Conservation (phyloP, 257 asterid species). For the Leonotis leonurus region DNA sequence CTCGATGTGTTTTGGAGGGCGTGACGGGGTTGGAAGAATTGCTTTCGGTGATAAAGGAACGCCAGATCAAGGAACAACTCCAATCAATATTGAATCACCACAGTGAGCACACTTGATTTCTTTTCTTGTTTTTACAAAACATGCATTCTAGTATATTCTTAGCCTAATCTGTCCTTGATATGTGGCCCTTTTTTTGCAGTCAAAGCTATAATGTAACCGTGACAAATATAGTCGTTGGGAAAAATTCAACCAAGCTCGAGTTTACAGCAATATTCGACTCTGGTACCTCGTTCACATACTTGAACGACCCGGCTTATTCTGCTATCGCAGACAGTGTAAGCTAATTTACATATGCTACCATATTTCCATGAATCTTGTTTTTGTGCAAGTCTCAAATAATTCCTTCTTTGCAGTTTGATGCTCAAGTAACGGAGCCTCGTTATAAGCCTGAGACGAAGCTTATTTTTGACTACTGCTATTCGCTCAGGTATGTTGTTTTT, state of each 20-base stretch:
- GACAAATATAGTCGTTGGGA: slow-evolving; percentile 59
- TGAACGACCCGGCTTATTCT: slow-evolving; percentile 77
- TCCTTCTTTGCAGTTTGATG: slow-evolving; percentile 49
- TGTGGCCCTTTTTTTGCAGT: slow-evolving; percentile 31
- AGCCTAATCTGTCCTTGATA: neutral
- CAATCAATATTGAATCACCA: slow-evolving; percentile 46
- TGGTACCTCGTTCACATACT: slow-evolving; percentile 88
- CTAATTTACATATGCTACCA: neutral
- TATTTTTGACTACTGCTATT: slow-evolving; percentile 78
- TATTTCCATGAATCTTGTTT: neutral
- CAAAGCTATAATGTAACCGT: slow-evolving; percentile 69
- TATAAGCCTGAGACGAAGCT: slow-evolving; percentile 33
- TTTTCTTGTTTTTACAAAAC: neutral
- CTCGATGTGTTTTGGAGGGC: slow-evolving; percentile 87
- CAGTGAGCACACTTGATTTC: too few species aligned
- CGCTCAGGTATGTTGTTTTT: slow-evolving; percentile 40
- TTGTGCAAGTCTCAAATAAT: neutral
- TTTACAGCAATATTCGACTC: slow-evolving; percentile 77
- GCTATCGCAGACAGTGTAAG: slow-evolving; percentile 58
- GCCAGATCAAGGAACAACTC: slow-evolving; percentile 55
- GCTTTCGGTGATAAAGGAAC: slow-evolving; percentile 88
- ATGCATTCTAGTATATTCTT: neutral
- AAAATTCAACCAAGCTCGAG: slow-evolving; percentile 41
- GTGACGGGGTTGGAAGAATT: slow-evolving; percentile 78
- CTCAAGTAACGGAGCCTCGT: slow-evolving; percentile 51